These are phyloP conservation scores for Aspergillus bombycis DNA, from an alignment of 2,329 filamentous ascomycete species.

Conservation along the genomic window DNA sequence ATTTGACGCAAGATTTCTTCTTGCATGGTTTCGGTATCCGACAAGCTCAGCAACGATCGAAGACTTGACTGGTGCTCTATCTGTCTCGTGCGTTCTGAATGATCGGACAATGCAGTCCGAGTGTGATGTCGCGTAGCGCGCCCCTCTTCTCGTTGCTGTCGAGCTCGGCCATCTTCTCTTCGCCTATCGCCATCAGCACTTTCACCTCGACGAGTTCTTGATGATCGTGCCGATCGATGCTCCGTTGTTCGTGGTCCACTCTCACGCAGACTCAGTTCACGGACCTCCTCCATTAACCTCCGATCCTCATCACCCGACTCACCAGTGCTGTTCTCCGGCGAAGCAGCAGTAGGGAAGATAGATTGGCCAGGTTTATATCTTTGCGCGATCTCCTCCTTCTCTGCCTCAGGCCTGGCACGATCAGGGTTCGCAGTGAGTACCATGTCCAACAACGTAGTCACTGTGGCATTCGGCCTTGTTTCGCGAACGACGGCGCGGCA, in stretches of 20 bases:
- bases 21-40: conserved; percentile 77
- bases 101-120: conserved; percentile 22
- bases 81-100: conserved; percentile 54
- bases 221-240: conserved; percentile 27
- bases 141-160: conserved; percentile 34
- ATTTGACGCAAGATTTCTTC: conserved; percentile 89
- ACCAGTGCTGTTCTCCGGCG: conserved; percentile 41
- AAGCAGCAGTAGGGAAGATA: conserved; percentile 66
- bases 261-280: conserved; percentile 70
- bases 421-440: conserved; percentile 78
- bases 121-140: conserved; percentile 33
- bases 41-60: conserved; percentile 78
- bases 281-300: conserved; percentile 70
- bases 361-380: conserved; percentile 82
- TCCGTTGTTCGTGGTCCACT: conserved; percentile 28
- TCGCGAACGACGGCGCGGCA: conserved; percentile 85
- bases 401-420: conserved; percentile 68
- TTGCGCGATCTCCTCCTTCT: conserved; percentile 74
- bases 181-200: conserved; percentile 43
- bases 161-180: conserved; percentile 20
- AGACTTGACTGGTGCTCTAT: conserved; percentile 90
- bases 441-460: conserved; percentile 88
- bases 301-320: conserved; percentile 64
- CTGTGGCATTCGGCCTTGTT: conserved; percentile 86
- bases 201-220: conserved; percentile 33